These are phyloP conservation scores for Styphnolobium japonicum DNA, from an alignment of 306 rosid genomes.

Conservation along the genomic window DNA sequence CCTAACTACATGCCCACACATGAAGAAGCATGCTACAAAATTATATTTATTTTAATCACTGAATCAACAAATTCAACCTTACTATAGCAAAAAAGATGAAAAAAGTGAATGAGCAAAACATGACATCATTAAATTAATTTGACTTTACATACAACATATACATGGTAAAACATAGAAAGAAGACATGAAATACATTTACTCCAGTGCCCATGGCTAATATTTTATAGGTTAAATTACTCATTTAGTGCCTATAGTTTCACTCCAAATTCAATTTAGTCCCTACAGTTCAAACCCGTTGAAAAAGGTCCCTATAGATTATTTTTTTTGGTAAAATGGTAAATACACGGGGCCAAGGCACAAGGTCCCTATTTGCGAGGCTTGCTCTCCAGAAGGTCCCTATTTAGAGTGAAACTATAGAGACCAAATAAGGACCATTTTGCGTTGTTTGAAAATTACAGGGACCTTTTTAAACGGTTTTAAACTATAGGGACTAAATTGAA, in stretches of 20 bases:
- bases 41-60: constrained; percentile 2
- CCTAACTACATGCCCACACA: not conserved
- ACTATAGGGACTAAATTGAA: too few relatives aligned
- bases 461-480: not conserved
- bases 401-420: constrained; percentile 2
- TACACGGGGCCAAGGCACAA: too few relatives aligned
- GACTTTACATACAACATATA: not conserved
- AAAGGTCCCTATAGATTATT: not conserved
- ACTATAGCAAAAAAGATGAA: not conserved
- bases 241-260: constrained; percentile 12
- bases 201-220: not conserved
- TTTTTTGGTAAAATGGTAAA: too few relatives aligned
- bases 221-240: not conserved
- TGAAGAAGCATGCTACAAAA: not conserved
- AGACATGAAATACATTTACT: not conserved
- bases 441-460: not conserved
- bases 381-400: constrained; percentile 7
- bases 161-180: constrained; percentile 14
- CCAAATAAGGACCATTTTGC: not conserved
- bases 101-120: not conserved
- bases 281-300: constrained; percentile 4
- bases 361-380: constrained; percentile 12
- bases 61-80: constrained; percentile 17
- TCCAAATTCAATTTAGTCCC: not conserved
- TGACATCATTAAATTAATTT: not conserved